Conservation (phyloP, 495 filamentous ascomycete species). For the Neurospora pannonica region DNA sequence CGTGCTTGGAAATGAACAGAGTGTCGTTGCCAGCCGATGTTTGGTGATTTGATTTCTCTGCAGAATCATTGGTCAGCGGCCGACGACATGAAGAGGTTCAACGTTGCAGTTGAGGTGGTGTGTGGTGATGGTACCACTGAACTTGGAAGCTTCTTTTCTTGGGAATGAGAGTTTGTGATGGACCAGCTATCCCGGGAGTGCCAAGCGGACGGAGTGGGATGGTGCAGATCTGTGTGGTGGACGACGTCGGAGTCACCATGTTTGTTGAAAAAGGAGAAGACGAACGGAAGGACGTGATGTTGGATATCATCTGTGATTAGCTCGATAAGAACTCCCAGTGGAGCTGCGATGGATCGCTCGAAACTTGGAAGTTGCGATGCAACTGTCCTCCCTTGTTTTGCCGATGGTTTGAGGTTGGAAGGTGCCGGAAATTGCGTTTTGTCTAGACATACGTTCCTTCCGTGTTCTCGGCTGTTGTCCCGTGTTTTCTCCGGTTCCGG, state of each 20-base stretch:
- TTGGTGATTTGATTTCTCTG: conserved; percentile 12
- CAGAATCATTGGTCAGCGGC: conserved; percentile 10
- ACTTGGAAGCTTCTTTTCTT: not conserved
- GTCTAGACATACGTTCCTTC: not conserved
- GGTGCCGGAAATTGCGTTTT: not conserved
- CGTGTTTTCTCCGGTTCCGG: not conserved
- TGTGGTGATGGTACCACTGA: not conserved
- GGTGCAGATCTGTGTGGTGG: not conserved
- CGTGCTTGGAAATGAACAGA: not conserved
- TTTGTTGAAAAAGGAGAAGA: not conserved
- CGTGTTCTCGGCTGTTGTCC: not conserved
- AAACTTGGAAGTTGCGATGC: not conserved
- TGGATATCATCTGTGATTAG: not conserved
- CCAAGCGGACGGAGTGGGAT: not conserved
- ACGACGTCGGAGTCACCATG: not conserved
- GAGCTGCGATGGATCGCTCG: not conserved
- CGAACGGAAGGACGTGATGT: not conserved
- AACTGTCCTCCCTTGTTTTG: not conserved
- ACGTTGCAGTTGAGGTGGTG: not conserved
- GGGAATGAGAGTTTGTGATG: not conserved
- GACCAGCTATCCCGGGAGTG: not conserved
- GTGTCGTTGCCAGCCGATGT: conserved; percentile 4
- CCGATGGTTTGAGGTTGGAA: not conserved
- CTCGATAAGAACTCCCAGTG: not conserved
- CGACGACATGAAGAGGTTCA: not conserved